Evolutionary conservation across 1,284 basidiomycete genomes (phyloP), one percentile per base, ranked within the genome.

Genomic region (Uromyces viciae-fabae): DNA sequence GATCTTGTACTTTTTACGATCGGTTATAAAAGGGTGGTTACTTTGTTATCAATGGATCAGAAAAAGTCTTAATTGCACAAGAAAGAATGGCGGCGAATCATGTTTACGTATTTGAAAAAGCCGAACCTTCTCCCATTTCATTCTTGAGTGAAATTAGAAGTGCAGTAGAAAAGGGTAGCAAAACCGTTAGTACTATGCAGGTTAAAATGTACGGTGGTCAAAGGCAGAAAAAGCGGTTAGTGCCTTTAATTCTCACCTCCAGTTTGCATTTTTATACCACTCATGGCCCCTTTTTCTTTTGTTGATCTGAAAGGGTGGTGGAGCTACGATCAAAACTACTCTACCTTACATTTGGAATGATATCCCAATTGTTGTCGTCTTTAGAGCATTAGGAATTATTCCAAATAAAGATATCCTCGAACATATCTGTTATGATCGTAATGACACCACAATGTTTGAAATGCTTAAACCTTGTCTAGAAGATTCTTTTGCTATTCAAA

Each of bases 11-110:
- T n/a, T n/a, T n/a, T n/a, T n/a, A n/a, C n/a, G n/a, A n/a, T n/a
- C n/a, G n/a, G n/a, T 0, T 17, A 28, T 43, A 72, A n/a, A 84
- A 94, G 78, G 96, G 96, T 86, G 96, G 96, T 82, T 99, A 99
- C 87, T 99, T 99, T 86, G 94, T 99, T 86, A 98, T 99, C 88
- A 99, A 98, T 84, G 96, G 96, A 40, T 99, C 97, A 0, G 96
- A 99, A 87, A 99, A 99, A 87, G 96, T 99, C 38, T 89, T 99
- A 83, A 99, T 99, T 87, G 96, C 97, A 0, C 96, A 99, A 86
- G 96, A 99, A 87, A 91, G 97, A 75, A 99, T 99, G 95, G 96
- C 97, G 11, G 96, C 95, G 56, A 99, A 99, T 87, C 95, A 98
- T 85, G 97, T 99, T 84, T 99, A 99, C 86, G 95, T 98, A 81